Base-by-base conservation (phyloP, 805 yeast genomes). In the Schwanniomyces sp. region DNA sequence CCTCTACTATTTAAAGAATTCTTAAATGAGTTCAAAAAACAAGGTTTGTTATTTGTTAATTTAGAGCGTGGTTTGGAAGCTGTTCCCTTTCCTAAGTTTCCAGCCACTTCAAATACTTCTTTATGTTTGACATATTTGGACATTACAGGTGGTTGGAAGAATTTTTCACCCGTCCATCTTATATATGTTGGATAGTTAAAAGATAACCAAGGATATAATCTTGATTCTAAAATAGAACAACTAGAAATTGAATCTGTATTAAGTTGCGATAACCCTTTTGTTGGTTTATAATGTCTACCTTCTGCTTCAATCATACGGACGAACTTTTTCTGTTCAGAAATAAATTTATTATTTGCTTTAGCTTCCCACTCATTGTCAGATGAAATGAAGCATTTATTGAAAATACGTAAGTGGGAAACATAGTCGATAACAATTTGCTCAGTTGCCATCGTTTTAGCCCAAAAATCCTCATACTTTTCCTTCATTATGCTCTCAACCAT, bases 331-430 rank as follows among this genome's bases (percentile, higher is more conserved):
- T 61, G 65, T 4, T 45, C 43, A 7, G 39, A 32, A 12, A 52
- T 46, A 25, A 55, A 55, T 17, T 46, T 44, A 9, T 48, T 44
- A 10, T 39, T 41, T 9, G 27, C 21, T 7, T 34, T 24, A 14
- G 46, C n/a, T 47, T 54, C 54, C 17, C 49, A 32, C 11, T 41
- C 46, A 46, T 57, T 54, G 44, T 58, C 58, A 26, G 62, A 63
- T 3, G 62, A 58, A 37, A 76, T 51, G 52, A 62, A 79, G 51
- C 84, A 80, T 40, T 74, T 68, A 43, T 76, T 72, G 55, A 70
- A 80, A 14, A 77, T 72, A 50, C 78, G 66, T 41, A 79, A 52
- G 51, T 75, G 79, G 9, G 78, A 69, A 17, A 77, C 57, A 44
- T 70, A 71, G 47, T 75, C 75, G 26, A 74, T 66, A 56, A 79